Conservation (phyloP, 2,329 filamentous ascomycete genomes). For the Leptographium procerum region DNA sequence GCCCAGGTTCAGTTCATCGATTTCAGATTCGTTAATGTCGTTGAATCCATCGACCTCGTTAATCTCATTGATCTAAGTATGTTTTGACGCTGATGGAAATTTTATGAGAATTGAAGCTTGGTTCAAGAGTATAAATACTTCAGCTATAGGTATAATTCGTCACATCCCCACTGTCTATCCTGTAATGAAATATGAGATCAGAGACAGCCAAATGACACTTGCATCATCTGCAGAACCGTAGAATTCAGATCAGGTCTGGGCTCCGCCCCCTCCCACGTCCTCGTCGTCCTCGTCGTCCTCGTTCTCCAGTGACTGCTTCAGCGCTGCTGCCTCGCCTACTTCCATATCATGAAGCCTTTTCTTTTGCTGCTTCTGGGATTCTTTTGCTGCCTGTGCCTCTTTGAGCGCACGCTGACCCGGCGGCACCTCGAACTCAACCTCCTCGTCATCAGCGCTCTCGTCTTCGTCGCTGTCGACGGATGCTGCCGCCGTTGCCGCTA, state of each 20-base stretch:
- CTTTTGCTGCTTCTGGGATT: slow-evolving; percentile 33
- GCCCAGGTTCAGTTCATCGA: too few relatives aligned
- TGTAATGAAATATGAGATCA: neutral
- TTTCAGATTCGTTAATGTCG: neutral
- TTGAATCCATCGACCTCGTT: neutral
- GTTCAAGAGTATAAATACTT: neutral
- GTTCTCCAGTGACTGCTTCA: slow-evolving; percentile 20
- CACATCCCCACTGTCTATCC: neutral
- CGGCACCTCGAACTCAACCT: slow-evolving; percentile 31
- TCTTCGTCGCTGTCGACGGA: slow-evolving; percentile 30
- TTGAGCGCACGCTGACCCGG: slow-evolving; percentile 28
- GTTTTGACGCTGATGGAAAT: neutral
- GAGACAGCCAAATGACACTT: neutral
- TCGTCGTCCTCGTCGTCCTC: slow-evolving; percentile 47
- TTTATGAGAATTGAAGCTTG: neutral
- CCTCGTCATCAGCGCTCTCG: slow-evolving; percentile 28
- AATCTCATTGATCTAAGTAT: too few relatives aligned
- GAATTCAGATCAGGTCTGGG: neutral
- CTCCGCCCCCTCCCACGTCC: slow-evolving; percentile 33
- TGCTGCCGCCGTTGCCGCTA: slow-evolving; percentile 10
- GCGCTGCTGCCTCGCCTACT: slow-evolving; percentile 43
- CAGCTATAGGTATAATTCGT: neutral
- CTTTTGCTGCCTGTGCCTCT: slow-evolving; percentile 34
- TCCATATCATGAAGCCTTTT: slow-evolving; percentile 49
- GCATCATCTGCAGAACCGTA: neutral